These are phyloP conservation scores for Helianthus annuus DNA, from an alignment of 129 eudicot species.

Conservation along the genomic window HanXRQr2.0-SUNRISE NC_035446.2:84499347-84499846, in stretches of 20 bases:
- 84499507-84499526: constrained; percentile 14
- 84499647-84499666: neutral
- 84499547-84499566: constrained; percentile 27
- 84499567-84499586: constrained; percentile 20
- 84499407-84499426: neutral
- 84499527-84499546: constrained; percentile 10
- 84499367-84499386: constrained; percentile 12
- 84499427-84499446: neutral
- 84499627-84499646: constrained; percentile 30
- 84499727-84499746: too few species aligned
- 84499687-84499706: too few species aligned
- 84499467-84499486: constrained; percentile 40
- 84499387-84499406: too few species aligned
- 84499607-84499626: constrained; percentile 45
- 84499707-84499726: too few species aligned
- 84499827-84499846: too few species aligned
- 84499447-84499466: constrained; percentile 27
- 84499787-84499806: too few species aligned
- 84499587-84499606: constrained; percentile 22
- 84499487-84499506: constrained; percentile 20
- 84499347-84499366: constrained; percentile 1
- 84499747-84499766: too few species aligned
- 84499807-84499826: too few species aligned
- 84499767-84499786: too few species aligned
- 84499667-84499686: neutral